Evolutionary conservation across 208 protist species (phyloP), one percentile per base, ranked within the genome.

Genomic region (Crithidia brevicula): DNA sequence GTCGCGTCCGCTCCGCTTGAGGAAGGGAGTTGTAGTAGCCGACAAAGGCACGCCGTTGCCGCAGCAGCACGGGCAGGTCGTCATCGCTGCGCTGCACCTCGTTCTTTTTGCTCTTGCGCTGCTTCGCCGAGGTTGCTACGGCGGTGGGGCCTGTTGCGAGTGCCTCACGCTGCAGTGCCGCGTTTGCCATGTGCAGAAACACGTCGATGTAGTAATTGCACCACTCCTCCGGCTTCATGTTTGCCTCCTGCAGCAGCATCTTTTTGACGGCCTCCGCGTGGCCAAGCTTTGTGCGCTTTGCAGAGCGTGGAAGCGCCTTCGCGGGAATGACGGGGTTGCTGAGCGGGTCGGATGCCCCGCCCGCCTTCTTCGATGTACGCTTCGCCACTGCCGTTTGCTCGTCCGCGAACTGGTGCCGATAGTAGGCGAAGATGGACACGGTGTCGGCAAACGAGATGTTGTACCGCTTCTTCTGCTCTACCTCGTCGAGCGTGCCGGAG

Each of bases 141-240:
- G 53, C 33, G 27, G 49, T 61, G 43, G 59, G 45, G n/a, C n/a
- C 45, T 34, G 72, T 66, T 43, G 72, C 70, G 51, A 83, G 62
- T 1, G 80, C 88, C 66, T 96, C 91, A 15, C 73, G 65, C 58
- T 94, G 86, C 38, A 96, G 76, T 4, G 81, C 81, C 38, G 72
- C 85, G 67, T 96, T 88, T 33, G 78, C 91, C 47, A 96, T 92
- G 58, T 92, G 83, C 42, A 91, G 72, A 42, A 94, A 91, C 25
- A 92, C 68, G 34, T 96, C 91, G 30, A 78, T 86, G 71, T 93
- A 94, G 68, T 85, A 82, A 67, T 89, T 91, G 63, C 88, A 94
- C 91, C 91, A 96, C 73, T 94, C 88, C 76, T 96, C 88, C 22
- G 91, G 91, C 73, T 87, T 91, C 88, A 94, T 93, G 60, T 40